These are phyloP conservation scores for Carpinus fangiana DNA, from an alignment of 306 rosid species.

Conservation along the genomic window DNA sequence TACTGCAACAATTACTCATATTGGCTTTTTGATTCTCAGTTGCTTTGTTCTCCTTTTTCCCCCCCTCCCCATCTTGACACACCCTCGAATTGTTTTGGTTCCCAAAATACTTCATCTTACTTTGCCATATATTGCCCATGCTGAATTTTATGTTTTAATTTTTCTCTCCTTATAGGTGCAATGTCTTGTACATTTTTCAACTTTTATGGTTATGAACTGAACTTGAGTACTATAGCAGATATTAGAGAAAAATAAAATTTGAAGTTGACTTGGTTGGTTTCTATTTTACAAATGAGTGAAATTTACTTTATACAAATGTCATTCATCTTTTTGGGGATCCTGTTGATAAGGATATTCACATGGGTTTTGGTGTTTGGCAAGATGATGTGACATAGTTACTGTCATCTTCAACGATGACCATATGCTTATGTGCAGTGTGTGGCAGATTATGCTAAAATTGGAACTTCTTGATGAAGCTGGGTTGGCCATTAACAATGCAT, in stretches of 20 bases:
- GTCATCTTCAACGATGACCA: not conserved
- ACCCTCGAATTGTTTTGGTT: not conserved
- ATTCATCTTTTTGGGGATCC: not conserved
- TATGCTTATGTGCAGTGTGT: not conserved
- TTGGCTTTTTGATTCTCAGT: not conserved
- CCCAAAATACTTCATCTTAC: not conserved
- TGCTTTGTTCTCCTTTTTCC: not conserved
- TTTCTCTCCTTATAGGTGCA: too few relatives aligned
- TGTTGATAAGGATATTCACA: not conserved
- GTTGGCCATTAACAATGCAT: not conserved
- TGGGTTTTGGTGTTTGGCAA: not conserved
- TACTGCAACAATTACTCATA: not conserved
- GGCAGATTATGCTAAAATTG: constrained; percentile 1
- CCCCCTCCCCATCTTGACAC: not conserved
- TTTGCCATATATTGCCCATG: not conserved
- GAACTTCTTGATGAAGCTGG: not conserved
- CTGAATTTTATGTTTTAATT: too few relatives aligned
- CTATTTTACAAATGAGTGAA: not conserved
- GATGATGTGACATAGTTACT: not conserved
- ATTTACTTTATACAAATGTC: not conserved
- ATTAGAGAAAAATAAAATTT: too few relatives aligned
- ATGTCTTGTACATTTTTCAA: too few relatives aligned
- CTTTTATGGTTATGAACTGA: not conserved
- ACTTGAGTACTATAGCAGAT: not conserved
- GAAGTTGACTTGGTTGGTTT: too few relatives aligned